phyloP scores from a whole-genome alignment of 352 stramenopile species.

The Ophiocytium majus region DNA sequence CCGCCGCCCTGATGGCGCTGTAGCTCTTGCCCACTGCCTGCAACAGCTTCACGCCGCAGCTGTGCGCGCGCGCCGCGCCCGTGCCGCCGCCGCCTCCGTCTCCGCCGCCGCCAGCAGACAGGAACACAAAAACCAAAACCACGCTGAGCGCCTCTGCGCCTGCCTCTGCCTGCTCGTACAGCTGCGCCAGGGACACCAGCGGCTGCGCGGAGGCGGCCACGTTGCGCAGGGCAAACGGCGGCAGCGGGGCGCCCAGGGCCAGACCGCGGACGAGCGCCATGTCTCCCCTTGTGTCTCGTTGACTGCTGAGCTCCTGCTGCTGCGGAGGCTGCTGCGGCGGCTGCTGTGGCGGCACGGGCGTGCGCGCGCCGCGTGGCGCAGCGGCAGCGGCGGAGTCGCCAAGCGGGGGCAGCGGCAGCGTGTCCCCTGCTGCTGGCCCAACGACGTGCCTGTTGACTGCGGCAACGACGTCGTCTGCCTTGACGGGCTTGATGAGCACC shows the following conservation, averaged over 20 bases:
- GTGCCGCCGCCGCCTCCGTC: no score
- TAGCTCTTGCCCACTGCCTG: neutral
- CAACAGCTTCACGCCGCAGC: neutral
- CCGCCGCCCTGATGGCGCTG: neutral
- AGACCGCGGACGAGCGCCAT: no score
- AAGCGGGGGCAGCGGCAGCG: no score
- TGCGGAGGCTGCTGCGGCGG: neutral
- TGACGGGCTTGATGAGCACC: constrained; percentile 28
- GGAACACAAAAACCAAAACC: neutral
- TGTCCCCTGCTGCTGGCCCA: no score
- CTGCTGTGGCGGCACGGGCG: neutral
- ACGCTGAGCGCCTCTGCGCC: neutral
- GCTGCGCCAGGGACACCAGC: neutral
- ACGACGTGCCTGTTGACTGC: neutral
- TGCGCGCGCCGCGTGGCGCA: no score
- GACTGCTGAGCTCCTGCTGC: neutral
- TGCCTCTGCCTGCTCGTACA: neutral
- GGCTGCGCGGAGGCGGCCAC: neutral
- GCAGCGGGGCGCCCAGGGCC: neutral
- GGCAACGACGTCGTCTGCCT: neutral
- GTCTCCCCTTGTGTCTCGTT: no score
- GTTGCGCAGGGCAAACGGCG: neutral
- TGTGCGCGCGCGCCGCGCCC: neutral
- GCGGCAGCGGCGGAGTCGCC: no score
- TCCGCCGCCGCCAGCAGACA: neutral